These are phyloP conservation scores for Cytospora paraplurivora DNA, from an alignment of 2,329 filamentous ascomycete genomes.

Conservation along the genomic window DNA sequence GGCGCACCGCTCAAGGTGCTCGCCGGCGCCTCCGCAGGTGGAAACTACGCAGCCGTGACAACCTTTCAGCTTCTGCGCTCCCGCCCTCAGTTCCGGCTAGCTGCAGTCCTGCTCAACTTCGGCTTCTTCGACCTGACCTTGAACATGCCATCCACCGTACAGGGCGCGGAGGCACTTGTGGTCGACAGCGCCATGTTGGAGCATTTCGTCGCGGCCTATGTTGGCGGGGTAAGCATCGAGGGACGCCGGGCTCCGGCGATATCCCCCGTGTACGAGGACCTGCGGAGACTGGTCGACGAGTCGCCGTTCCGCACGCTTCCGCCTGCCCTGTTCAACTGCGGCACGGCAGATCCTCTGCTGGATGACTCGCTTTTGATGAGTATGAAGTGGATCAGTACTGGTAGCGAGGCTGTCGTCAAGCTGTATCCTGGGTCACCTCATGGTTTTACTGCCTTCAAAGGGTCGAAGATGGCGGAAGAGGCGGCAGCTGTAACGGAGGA, in stretches of 20 bases:
- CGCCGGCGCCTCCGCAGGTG: slow-evolving; percentile 2
- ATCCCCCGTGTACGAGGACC: slow-evolving; percentile 52
- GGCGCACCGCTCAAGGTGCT: slow-evolving; percentile 42
- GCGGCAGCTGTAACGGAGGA: slow-evolving; percentile 24
- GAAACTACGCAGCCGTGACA: neutral
- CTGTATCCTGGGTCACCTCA: slow-evolving; percentile 57
- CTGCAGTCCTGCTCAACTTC: slow-evolving; percentile 54
- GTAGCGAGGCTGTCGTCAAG: slow-evolving; percentile 46
- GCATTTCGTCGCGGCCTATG: slow-evolving; percentile 45
- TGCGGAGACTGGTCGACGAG: slow-evolving; percentile 38
- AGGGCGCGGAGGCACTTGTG: slow-evolving; percentile 35
- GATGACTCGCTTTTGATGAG: slow-evolving; percentile 43
- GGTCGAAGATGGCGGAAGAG: slow-evolving; percentile 27
- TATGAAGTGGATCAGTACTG: slow-evolving; percentile 48
- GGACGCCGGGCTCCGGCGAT: slow-evolving; percentile 48
- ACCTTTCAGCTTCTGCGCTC: slow-evolving; percentile 49
- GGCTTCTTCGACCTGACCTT: slow-evolving; percentile 53
- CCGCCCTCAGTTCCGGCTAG: slow-evolving; percentile 44
- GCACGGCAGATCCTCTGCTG: slow-evolving; percentile 56
- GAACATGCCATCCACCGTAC: slow-evolving; percentile 40
- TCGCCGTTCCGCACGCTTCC: slow-evolving; percentile 40
- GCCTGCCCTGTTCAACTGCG: slow-evolving; percentile 55
- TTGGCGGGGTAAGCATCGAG: slow-evolving; percentile 39
- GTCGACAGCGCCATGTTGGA: slow-evolving; percentile 49
- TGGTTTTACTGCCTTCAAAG: slow-evolving; percentile 43